Evolutionary conservation across 2,329 filamentous ascomycete genomes (phyloP).

Genomic region (Colletotrichum lini): DNA sequence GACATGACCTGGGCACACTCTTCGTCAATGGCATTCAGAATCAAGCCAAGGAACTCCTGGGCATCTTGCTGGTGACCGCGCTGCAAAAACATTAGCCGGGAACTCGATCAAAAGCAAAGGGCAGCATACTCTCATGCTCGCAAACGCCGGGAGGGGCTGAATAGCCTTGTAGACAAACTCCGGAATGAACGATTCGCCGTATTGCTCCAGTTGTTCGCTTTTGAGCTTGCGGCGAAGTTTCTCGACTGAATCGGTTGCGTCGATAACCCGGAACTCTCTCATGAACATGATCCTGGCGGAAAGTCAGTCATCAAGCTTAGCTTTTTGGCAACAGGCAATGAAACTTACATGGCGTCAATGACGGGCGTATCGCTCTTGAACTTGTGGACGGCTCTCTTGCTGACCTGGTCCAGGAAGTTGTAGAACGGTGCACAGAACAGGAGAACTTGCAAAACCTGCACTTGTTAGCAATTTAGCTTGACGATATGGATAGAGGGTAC

Average conservation of each 20-base stretch:
- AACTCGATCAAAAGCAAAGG: neutral
- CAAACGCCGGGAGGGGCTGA: constrained; percentile 86
- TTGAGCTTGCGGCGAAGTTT: constrained; percentile 82
- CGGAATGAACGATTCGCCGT: constrained; percentile 91
- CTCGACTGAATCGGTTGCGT: constrained; percentile 81
- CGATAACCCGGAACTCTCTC: constrained; percentile 89
- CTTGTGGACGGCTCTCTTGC: constrained; percentile 86
- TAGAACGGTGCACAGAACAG: constrained; percentile 96
- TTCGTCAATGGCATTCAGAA: constrained; percentile 93
- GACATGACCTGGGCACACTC: constrained; percentile 86
- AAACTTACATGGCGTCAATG: constrained; percentile 90
- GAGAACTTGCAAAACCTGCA: constrained; percentile 91
- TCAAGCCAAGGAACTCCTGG: constrained; percentile 94
- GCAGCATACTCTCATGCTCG: constrained; percentile 85
- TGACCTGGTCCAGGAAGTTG: constrained; percentile 89
- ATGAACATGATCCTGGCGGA: constrained; percentile 88
- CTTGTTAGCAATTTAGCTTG: too few relatives aligned
- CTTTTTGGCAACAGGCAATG: neutral
- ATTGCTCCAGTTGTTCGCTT: constrained; percentile 87
- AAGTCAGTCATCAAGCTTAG: constrained; percentile 22
- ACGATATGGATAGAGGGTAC: constrained; percentile 50
- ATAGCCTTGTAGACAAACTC: constrained; percentile 98
- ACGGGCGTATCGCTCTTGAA: constrained; percentile 97
- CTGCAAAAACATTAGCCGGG: constrained; percentile 57
- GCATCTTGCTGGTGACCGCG: constrained; percentile 98